Evolutionary conservation across 345 rosid species (phyloP).

Genomic region (Dovyalis caffra): DNA sequence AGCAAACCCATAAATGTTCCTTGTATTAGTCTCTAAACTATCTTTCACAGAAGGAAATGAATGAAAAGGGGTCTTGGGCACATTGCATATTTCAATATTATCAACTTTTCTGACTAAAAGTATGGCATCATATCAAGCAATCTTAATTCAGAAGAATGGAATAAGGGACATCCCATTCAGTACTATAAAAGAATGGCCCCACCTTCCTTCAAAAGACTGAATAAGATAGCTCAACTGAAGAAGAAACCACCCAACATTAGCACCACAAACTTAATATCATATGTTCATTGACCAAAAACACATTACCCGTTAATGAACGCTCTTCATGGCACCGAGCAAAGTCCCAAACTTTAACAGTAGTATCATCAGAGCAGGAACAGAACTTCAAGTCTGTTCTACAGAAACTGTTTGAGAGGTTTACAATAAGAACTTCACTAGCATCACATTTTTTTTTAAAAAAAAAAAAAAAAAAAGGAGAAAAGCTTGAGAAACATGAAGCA

Average conservation of each 20-base stretch:
- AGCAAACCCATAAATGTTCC: conserved; percentile 3
- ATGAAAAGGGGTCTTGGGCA: neutral
- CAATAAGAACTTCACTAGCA: conserved; percentile 15
- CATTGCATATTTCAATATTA: neutral
- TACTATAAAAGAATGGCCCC: neutral
- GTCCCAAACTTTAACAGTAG: conserved; percentile 97
- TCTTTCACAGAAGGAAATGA: neutral
- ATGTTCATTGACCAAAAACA: conserved; percentile 25
- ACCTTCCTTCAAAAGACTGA: neutral
- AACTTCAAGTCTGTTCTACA: conserved; percentile 97
- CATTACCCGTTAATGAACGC: conserved; percentile 89
- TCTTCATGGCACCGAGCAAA: conserved; percentile 94
- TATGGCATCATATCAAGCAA: neutral
- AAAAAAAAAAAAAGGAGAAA: neutral
- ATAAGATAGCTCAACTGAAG: neutral
- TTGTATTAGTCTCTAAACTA: neutral
- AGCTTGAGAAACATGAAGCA: neutral
- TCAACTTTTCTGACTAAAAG: neutral
- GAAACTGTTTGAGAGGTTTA: conserved; percentile 58
- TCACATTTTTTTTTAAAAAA: neutral
- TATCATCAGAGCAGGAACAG: conserved; percentile 97
- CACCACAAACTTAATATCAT: conserved; percentile 7
- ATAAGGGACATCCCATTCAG: neutral
- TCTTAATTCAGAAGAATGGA: neutral
- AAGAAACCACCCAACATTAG: conserved; percentile 1